These are phyloP conservation scores for Dichomitus squalens DNA, from an alignment of 1,284 basidiomycete genomes.

Conservation along the genomic window DNA sequence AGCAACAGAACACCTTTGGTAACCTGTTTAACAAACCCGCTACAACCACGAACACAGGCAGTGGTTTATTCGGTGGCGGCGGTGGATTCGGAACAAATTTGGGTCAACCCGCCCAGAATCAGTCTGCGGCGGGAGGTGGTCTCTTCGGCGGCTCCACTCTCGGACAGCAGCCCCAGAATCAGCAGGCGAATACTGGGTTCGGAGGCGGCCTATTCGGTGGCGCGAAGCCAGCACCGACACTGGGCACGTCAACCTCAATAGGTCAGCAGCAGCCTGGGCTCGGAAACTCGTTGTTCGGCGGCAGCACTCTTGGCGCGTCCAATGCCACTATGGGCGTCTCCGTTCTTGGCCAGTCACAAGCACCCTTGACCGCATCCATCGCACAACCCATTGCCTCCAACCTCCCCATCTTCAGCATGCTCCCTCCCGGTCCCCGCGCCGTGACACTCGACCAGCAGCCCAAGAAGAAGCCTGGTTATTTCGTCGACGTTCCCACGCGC, in stretches of 20 bases:
- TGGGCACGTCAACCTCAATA: conserved; percentile 40
- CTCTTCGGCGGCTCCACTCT: conserved; percentile 49
- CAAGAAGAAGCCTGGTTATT: conserved; percentile 75
- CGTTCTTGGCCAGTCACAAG: conserved; percentile 45
- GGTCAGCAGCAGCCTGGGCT: conserved; percentile 41
- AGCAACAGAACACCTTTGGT: conserved; percentile 35
- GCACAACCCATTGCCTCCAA: conserved; percentile 90
- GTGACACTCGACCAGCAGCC: conserved; percentile 59
- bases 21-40: conserved; percentile 35
- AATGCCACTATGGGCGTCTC: conserved; percentile 43
- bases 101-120: conserved; percentile 40
- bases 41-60: conserved; percentile 30
- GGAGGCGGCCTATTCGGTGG: conserved; percentile 42
- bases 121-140: conserved; percentile 28
- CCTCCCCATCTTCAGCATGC: conserved; percentile 74
- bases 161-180: conserved; percentile 36
- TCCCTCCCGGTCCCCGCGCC: conserved; percentile 67
- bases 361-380: conserved; percentile 80
- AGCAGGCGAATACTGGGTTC: conserved; percentile 37
- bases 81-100: conserved; percentile 28
- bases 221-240: conserved; percentile 40
- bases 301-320: conserved; percentile 35
- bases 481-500: conserved; percentile 69
- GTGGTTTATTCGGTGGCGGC: conserved; percentile 45
- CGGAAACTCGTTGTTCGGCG: conserved; percentile 51